Conservation (phyloP, 2,329 filamentous ascomycete species). For the Colletotrichum cereale region DNA sequence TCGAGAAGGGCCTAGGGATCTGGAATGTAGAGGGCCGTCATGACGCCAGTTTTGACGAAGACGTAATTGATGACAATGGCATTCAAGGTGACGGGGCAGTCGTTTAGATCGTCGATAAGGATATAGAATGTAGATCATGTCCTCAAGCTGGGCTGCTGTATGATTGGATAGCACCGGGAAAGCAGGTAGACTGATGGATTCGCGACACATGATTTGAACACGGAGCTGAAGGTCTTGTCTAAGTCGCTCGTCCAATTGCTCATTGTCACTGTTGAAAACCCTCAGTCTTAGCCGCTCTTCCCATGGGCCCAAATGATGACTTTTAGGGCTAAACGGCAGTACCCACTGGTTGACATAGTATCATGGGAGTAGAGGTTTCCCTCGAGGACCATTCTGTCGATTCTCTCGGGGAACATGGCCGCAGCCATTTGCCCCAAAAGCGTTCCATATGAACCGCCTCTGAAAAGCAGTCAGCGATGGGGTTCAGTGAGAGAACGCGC, state of each 20-base stretch:
- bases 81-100: constrained; percentile 43
- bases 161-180: constrained; percentile 33
- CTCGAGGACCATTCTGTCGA: constrained; percentile 51
- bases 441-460: constrained; percentile 56
- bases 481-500: background rate
- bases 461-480: too few relatives aligned
- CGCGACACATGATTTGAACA: constrained; percentile 45
- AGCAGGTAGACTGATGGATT: constrained; percentile 43
- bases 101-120: constrained; percentile 44
- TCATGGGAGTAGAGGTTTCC: constrained; percentile 48
- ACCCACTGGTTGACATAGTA: constrained; percentile 47
- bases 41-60: constrained; percentile 33
- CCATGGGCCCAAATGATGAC: background rate
- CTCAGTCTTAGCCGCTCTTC: background rate
- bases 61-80: constrained; percentile 45
- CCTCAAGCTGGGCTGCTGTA: constrained; percentile 43
- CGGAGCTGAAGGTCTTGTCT: constrained; percentile 45
- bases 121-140: constrained; percentile 42
- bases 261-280: constrained; percentile 42
- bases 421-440: constrained; percentile 53
- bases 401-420: constrained; percentile 54
- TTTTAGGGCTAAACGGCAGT: background rate
- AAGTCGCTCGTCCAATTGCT: constrained; percentile 45
- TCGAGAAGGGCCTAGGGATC: constrained; percentile 4
- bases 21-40: constrained; percentile 35